phyloP scores from a whole-genome alignment of 2,329 filamentous ascomycete species.

The Paramyrothecium roridum region DNA sequence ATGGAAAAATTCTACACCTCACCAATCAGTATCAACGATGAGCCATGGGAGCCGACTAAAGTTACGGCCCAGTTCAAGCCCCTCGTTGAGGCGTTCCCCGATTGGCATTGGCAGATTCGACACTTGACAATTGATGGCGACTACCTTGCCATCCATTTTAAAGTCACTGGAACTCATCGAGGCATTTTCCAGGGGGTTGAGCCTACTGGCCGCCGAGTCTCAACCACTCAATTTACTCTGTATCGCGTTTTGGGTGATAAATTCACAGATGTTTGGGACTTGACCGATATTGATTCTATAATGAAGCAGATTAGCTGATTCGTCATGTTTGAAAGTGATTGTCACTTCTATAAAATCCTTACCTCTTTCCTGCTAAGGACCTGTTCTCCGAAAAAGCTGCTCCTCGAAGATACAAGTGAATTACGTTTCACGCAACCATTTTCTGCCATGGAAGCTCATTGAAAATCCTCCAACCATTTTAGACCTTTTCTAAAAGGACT shows the following conservation, averaged over 20 bases:
- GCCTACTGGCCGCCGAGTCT: slow-evolving; percentile 2
- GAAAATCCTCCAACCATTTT: too few relatives aligned
- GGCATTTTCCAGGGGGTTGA: slow-evolving; percentile 3
- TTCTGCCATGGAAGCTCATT: too few relatives aligned
- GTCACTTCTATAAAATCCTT: too few relatives aligned
- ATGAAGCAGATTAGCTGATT: too few relatives aligned
- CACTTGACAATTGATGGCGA: slow-evolving; percentile 3
- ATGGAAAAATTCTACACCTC: slow-evolving; percentile 6
- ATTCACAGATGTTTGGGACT: slow-evolving; percentile 6
- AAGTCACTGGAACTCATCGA: slow-evolving; percentile 5
- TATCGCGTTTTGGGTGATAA: slow-evolving; percentile 5
- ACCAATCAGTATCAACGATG: slow-evolving; percentile 7
- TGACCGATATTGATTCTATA: neutral
- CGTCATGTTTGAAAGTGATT: too few relatives aligned
- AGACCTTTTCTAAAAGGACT: too few relatives aligned
- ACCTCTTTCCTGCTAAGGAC: too few relatives aligned
- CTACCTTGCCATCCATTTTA: slow-evolving; percentile 4
- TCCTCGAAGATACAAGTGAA: too few relatives aligned
- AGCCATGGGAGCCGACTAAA: slow-evolving; percentile 1
- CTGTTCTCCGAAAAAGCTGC: too few relatives aligned
- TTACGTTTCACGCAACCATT: too few relatives aligned
- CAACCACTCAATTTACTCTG: slow-evolving; percentile 1
- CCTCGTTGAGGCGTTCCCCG: slow-evolving; percentile 4
- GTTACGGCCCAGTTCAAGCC: slow-evolving; percentile 6
- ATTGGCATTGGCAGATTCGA: slow-evolving; percentile 7